Evolutionary conservation across 2,329 filamentous ascomycete species (phyloP).

Genomic region (Scedosporium dehoogii): DNA sequence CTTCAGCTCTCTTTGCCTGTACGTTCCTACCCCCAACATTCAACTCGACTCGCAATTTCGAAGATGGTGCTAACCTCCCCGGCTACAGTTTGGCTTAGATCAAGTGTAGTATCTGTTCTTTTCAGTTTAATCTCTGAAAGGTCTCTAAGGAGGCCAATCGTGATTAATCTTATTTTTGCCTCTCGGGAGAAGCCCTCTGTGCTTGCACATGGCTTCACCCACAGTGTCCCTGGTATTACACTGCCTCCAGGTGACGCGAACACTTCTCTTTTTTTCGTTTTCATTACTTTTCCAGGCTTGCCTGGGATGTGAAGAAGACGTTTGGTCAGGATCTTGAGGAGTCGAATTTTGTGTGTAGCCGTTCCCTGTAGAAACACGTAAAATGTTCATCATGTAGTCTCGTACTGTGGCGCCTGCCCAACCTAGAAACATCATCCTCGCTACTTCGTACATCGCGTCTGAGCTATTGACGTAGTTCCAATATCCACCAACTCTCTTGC

Average conservation of each 20-base stretch:
- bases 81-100: constrained; percentile 1
- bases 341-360: too few relatives aligned
- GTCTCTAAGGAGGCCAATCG: constrained; percentile 59
- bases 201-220: constrained; percentile 58
- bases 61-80: constrained; percentile 1
- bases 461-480: neutral
- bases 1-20: constrained; percentile 8
- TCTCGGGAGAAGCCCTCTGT: constrained; percentile 47
- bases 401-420: neutral
- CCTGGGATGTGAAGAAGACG: constrained; percentile 28
- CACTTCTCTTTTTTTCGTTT: constrained; percentile 15
- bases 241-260: constrained; percentile 35
- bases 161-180: constrained; percentile 80
- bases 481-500: neutral
- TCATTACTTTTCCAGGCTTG: constrained; percentile 29
- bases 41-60: neutral
- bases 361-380: too few relatives aligned
- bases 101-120: constrained; percentile 96
- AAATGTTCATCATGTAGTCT: too few relatives aligned
- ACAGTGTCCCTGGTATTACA: constrained; percentile 41
- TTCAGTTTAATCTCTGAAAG: constrained; percentile 95
- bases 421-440: neutral
- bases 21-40: constrained; percentile 6
- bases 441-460: too few relatives aligned
- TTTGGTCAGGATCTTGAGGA: too few relatives aligned